Base-by-base conservation (phyloP, 2,329 filamentous ascomycete species). In the Neophaeococcomyces mojaviensis region DNA sequence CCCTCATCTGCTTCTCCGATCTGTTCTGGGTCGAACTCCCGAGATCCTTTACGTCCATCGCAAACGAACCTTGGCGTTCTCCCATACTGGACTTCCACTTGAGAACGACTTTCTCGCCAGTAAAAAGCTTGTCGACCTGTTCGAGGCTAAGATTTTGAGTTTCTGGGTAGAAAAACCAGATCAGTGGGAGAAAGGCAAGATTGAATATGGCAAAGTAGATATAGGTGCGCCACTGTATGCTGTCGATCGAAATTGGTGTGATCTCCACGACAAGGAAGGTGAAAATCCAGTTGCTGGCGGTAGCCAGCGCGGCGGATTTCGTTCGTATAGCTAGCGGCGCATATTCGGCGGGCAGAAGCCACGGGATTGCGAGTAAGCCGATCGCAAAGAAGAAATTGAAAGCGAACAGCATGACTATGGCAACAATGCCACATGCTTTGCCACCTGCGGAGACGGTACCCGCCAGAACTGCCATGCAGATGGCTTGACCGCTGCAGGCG, bases 221-320 rank as follows among this genome's bases (percentile, higher is more conserved):
- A 39, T 56, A 61, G 35, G 57, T 59, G 1, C 44, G 45, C 52
- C 54, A 60, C 10, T 56, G 54, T 7, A 62, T 48, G 41, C 26
- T 49, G 32, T 36, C 7, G 12, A 15, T 19, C 10, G 15, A 18
- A 4, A 28, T 19, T 37, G 51, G 51, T 0, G 78, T 81, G 42
- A 83, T 76, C 73, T 82, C 80, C 39, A 84, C 80, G 19, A 84
- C 77, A 58, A 82, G 67, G 61, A 82, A 82, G 61, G 80, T 79
- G 62, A 73, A 75, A 13, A 75, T 65, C 76, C 77, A 79, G 62
- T 79, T 80, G 5, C 59, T 59, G 1, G 59, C 60, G 0, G 61
- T 63, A 2, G 63, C 66, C 31, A 72, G 64, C 0, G 69, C 65
- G 43, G 66, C 62, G 49, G 64, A 66, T 9, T 61, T 59, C 4